Evolutionary conservation across 2,329 filamentous ascomycete genomes (phyloP).

Genomic region (Neurospora sp.): DNA sequence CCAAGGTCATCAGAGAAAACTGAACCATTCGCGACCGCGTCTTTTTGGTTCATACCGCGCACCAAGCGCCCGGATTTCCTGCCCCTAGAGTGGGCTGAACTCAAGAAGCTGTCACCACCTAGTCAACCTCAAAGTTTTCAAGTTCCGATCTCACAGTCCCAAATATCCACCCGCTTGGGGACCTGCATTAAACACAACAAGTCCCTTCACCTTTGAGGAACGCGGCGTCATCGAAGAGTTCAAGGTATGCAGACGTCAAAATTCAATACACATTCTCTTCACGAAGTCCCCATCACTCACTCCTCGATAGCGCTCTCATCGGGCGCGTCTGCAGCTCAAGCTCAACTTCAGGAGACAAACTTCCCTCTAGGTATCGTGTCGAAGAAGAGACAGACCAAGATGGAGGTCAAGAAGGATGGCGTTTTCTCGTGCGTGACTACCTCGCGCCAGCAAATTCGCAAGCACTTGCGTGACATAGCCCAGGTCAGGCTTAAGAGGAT

Average conservation of each 20-base stretch:
- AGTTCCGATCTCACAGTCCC: too few relatives aligned
- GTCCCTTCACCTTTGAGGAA: neutral
- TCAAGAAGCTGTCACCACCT: too few relatives aligned
- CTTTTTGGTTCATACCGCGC: neutral
- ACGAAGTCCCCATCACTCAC: neutral
- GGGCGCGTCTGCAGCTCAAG: neutral
- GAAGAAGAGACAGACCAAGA: neutral
- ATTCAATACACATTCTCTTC: neutral
- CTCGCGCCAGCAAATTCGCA: neutral
- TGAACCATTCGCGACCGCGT: neutral
- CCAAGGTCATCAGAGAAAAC: neutral
- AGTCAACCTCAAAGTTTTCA: too few relatives aligned
- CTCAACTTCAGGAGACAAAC: neutral
- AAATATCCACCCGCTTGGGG: too few relatives aligned
- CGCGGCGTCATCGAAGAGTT: neutral
- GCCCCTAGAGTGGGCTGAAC: neutral
- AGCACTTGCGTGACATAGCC: neutral
- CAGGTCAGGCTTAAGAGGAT: neutral
- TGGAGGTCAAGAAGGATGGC: neutral
- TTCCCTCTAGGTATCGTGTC: neutral
- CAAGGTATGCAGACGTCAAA: neutral
- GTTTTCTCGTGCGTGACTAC: neutral
- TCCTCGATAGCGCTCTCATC: neutral
- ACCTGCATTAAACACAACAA: neutral
- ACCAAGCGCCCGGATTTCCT: neutral